Evolutionary conservation across 2,329 filamentous ascomycete genomes (phyloP).

Genomic region (Didymella sp.): DNA sequence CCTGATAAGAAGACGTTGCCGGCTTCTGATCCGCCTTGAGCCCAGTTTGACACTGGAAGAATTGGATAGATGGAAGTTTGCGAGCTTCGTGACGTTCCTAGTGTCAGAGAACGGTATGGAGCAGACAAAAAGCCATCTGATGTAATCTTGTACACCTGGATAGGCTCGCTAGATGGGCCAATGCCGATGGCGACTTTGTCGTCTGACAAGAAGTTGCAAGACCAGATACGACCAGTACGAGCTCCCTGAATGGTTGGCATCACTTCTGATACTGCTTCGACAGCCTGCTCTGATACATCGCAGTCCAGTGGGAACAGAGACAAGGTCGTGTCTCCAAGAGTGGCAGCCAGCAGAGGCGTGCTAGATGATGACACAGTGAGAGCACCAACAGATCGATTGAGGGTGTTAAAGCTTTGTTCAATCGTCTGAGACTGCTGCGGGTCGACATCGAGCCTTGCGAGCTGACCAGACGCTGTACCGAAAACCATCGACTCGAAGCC

Average conservation of each 20-base stretch:
- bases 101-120: constrained; percentile 50
- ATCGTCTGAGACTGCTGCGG: constrained; percentile 19
- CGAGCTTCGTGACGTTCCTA: constrained; percentile 34
- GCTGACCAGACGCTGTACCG: constrained; percentile 63
- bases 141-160: constrained; percentile 60
- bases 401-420: constrained; percentile 51
- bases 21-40: constrained; percentile 41
- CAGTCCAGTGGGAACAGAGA: constrained; percentile 53
- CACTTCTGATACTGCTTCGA: constrained; percentile 29
- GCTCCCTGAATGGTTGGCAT: constrained; percentile 21
- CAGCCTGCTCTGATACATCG: constrained; percentile 37
- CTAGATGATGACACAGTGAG: constrained; percentile 54
- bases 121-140: constrained; percentile 52
- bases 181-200: constrained; percentile 60
- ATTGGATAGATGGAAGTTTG: constrained; percentile 55
- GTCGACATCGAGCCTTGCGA: constrained; percentile 47
- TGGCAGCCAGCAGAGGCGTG: constrained; percentile 59
- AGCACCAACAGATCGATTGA: constrained; percentile 55
- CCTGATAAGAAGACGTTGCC: constrained; percentile 65
- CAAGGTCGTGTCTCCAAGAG: constrained; percentile 56
- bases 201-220: constrained; percentile 61
- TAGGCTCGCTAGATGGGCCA: constrained; percentile 52
- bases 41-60: constrained; percentile 48
- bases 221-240: constrained; percentile 52
- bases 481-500: constrained; percentile 59